Conservation (phyloP, 495 filamentous ascomycete species). For the Penicillium ucsense region DNA sequence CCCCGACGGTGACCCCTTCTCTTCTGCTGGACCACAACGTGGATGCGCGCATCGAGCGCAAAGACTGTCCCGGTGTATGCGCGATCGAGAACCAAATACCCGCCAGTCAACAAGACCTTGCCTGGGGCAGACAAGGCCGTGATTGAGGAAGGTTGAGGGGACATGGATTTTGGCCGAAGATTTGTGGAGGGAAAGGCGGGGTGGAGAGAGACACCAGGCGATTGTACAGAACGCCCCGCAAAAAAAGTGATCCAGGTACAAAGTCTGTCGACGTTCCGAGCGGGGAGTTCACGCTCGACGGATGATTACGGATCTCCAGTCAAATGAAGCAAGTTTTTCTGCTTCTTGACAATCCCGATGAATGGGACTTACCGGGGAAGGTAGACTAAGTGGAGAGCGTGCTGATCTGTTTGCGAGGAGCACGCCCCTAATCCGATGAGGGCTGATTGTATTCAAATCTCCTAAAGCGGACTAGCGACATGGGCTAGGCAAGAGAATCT, state of each 20-base stretch:
- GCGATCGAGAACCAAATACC: slow-evolving; percentile 89
- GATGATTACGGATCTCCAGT: too few species aligned
- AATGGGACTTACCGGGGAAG: too few species aligned
- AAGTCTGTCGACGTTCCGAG: too few species aligned
- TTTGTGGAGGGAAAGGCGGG: slow-evolving; percentile 9
- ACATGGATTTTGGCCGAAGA: slow-evolving; percentile 7
- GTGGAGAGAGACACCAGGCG: background rate
- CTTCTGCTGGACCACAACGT: slow-evolving; percentile 61
- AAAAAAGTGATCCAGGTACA: background rate
- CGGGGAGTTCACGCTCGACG: too few species aligned
- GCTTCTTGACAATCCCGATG: too few species aligned
- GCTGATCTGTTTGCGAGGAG: background rate
- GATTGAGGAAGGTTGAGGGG: slow-evolving; percentile 12
- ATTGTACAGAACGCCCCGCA: slow-evolving; percentile 4
- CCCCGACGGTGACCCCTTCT: slow-evolving; percentile 24
- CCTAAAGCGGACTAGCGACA: slow-evolving; percentile 15
- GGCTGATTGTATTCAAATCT: slow-evolving; percentile 17
- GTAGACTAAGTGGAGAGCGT: too few species aligned
- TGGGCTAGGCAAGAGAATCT: background rate
- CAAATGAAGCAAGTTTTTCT: too few species aligned
- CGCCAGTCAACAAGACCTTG: slow-evolving; percentile 89
- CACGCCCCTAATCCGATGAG: background rate
- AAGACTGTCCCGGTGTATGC: slow-evolving; percentile 84
- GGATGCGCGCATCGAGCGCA: slow-evolving; percentile 87
- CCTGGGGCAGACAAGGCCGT: slow-evolving; percentile 83